phyloP scores from a whole-genome alignment of 1,284 basidiomycete species.

The Sparassis latifolia region DNA sequence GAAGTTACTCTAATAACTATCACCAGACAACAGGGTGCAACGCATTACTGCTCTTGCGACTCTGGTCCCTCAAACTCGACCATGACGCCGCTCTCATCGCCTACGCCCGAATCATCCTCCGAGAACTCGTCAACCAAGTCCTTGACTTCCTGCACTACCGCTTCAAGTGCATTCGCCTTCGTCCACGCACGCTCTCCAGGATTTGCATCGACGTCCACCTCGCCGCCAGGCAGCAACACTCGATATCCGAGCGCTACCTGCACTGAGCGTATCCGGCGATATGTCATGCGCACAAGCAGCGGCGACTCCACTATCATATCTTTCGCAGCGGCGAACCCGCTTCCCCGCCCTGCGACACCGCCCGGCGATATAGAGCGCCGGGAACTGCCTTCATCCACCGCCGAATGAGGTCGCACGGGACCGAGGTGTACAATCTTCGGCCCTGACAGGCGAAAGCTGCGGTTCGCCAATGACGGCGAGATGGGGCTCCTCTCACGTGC shows the following conservation, averaged over 20 bases:
- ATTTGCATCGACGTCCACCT: conserved; percentile 19
- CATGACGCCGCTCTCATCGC: conserved; percentile 23
- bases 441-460: conserved; percentile 25
- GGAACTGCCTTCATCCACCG: conserved; percentile 21
- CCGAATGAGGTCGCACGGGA: conserved; percentile 35
- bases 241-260: conserved; percentile 60
- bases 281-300: conserved; percentile 46
- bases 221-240: conserved; percentile 38
- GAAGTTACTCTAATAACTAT: too few species aligned
- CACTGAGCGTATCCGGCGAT: conserved; percentile 52
- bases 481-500: conserved; percentile 30
- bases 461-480: conserved; percentile 25
- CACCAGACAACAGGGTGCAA: too few species aligned
- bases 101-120: conserved; percentile 16
- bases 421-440: conserved; percentile 60
- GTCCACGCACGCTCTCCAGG: conserved; percentile 45
- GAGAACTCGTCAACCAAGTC: conserved; percentile 54
- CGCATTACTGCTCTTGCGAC: background rate
- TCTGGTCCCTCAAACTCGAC: conserved; percentile 15
- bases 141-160: conserved; percentile 45
- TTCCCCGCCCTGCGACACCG: conserved; percentile 10
- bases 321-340: conserved; percentile 20
- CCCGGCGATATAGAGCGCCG: conserved; percentile 6
- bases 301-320: conserved; percentile 38
- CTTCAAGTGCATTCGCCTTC: conserved; percentile 42